Conservation (phyloP, 2,329 filamentous ascomycete genomes). For the Aspergillus sp. region DNA sequence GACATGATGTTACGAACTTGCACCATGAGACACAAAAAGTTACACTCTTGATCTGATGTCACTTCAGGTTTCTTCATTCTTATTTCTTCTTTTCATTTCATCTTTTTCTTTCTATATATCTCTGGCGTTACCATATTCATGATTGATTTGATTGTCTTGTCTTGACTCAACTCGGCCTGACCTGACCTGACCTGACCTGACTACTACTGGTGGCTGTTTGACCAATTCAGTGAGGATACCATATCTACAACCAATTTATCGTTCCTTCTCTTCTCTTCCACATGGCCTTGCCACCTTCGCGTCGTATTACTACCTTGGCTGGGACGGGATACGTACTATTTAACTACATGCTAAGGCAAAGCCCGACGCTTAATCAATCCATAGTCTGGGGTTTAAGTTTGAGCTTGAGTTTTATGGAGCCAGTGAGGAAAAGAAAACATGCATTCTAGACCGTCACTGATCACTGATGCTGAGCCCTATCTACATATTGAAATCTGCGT, state of each 20-base stretch:
- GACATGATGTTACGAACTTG: constrained; percentile 10
- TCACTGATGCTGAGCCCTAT: too few species aligned
- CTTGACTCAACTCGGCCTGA: not conserved
- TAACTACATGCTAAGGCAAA: too few species aligned
- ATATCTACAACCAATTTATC: not conserved
- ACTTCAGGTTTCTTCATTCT: not conserved
- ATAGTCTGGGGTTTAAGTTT: too few species aligned
- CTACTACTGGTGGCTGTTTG: not conserved
- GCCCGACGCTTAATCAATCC: too few species aligned
- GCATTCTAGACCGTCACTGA: too few species aligned
- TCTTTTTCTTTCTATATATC: not conserved
- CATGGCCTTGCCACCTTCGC: too few species aligned
- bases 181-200: not conserved
- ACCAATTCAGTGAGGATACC: not conserved
- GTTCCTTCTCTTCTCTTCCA: not conserved
- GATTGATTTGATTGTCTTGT: not conserved
- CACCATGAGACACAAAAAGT: constrained; percentile 7
- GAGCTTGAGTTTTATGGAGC: too few species aligned
- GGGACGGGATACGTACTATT: too few species aligned
- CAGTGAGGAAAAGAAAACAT: too few species aligned
- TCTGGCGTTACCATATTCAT: not conserved
- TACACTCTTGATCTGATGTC: not conserved
- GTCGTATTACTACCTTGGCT: too few species aligned
- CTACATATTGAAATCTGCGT: too few species aligned
- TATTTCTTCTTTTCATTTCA: not conserved